These are phyloP conservation scores for Hygrophorus russula DNA, from an alignment of 768 basidiomycete species.

Conservation along the genomic window DNA sequence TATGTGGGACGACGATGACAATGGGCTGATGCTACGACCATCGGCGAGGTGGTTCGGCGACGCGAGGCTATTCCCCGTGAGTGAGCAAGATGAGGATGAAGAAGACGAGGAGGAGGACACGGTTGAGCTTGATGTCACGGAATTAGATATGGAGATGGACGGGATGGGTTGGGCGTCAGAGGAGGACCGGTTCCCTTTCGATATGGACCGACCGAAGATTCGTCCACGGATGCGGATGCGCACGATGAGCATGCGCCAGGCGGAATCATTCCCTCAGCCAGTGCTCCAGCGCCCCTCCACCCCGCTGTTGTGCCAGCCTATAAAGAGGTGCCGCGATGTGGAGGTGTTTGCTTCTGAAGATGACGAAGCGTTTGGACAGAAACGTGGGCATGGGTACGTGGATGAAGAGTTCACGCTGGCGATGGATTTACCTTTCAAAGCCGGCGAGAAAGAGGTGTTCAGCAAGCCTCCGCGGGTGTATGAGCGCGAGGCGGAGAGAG, in stretches of 20 bases:
- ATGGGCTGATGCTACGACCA: background rate
- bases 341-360: conserved; percentile 13
- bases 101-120: conserved; percentile 16
- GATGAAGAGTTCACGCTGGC: conserved; percentile 34
- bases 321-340: conserved; percentile 1
- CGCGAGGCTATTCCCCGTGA: conserved; percentile 27
- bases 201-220: conserved; percentile 9
- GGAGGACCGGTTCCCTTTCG: conserved; percentile 7
- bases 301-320: conserved; percentile 15
- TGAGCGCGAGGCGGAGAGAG: background rate
- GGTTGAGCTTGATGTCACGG: conserved; percentile 11
- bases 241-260: conserved; percentile 21
- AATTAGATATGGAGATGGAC: conserved; percentile 22
- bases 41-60: conserved; percentile 6
- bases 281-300: conserved; percentile 7
- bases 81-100: conserved; percentile 28
- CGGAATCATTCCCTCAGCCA: conserved; percentile 4
- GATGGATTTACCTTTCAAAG: conserved; percentile 26
- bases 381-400: conserved; percentile 10
- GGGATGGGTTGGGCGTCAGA: conserved; percentile 16
- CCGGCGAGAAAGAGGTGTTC: background rate
- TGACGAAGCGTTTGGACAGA: conserved; percentile 10
- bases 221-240: conserved; percentile 22
- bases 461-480: conserved; percentile 4
- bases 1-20: conserved; percentile 1